These are phyloP conservation scores for Hippophae tibetana DNA, from an alignment of 306 rosid species.

Conservation along the genomic window DNA sequence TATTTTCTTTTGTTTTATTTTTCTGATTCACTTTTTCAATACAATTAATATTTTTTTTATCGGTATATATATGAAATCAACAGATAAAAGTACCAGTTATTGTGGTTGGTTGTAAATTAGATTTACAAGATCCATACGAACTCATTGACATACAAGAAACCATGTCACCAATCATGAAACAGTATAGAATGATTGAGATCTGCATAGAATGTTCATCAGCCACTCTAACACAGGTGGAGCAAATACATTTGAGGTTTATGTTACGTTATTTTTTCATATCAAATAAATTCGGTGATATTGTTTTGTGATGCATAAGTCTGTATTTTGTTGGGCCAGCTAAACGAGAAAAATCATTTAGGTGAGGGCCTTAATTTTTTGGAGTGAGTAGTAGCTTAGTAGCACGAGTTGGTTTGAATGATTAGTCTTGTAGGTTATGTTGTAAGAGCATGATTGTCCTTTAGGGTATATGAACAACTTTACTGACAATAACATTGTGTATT, in stretches of 20 bases:
- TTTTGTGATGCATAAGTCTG: too few species aligned
- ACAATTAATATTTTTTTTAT: not conserved
- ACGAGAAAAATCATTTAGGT: too few species aligned
- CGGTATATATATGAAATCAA: not conserved
- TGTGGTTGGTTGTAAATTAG: conserved; percentile 50
- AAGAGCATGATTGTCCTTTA: too few species aligned
- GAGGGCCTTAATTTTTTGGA: too few species aligned
- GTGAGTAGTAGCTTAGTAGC: too few species aligned
- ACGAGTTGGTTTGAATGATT: too few species aligned
- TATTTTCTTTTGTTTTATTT: not conserved
- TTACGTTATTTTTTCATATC: not conserved
- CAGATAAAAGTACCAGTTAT: conserved; percentile 40
- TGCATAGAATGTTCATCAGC: conserved; percentile 50
- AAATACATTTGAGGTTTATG: not conserved
- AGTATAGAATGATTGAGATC: conserved; percentile 38
- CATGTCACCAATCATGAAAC: conserved; percentile 45
- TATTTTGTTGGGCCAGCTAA: not conserved
- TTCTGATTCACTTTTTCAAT: too few species aligned
- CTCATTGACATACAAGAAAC: conserved; percentile 30
- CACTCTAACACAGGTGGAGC: conserved; percentile 28
- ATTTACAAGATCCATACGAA: conserved; percentile 30
- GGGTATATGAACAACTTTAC: too few species aligned
- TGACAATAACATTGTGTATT: too few species aligned
- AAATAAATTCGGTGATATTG: too few species aligned
- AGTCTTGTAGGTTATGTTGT: too few species aligned